Base-by-base conservation (phyloP, 352 stramenopile species). In the Phytophthora quininea region DNA sequence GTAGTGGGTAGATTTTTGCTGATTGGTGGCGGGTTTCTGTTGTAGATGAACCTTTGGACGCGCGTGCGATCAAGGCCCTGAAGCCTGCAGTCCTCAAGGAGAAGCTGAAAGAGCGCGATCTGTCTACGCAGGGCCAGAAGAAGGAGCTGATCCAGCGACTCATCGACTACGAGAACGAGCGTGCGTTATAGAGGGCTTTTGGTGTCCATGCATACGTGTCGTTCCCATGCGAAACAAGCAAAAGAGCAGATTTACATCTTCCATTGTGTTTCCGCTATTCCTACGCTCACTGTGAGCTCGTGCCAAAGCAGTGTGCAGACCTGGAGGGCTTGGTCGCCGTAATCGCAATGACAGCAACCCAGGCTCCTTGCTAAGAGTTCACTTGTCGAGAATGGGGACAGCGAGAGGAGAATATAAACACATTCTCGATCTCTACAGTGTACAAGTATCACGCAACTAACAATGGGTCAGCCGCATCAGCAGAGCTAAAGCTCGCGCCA, bases 61-160 rank as follows among this genome's bases (percentile, higher is more conserved):
- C 86, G 3, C 86, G 86, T 67, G 84, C 82, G 53, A 95, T 96
- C 73, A 96, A 96, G 76, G 77, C 76, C 30, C 74, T 97, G 15
- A 97, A 97, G 76, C 89, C 89, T 33, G 88, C 88, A 38, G 59
- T 94, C 54, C 76, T 97, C 46, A 97, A 97, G 80, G 88, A 97
- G 58, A 90, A 96, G 72, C 74, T 97, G 3, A 97, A 97, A 64
- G 83, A 94, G 66, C 84, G 87, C 40, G 58, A 80, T 10, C 63
- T 97, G 58, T 96, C 89, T 29, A 96, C 70, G 47, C 89, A 97
- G 65, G 89, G 89, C 54, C 85, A 97, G 70, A 96, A 96, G 78
- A 95, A 95, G 69, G 88, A 95, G 9, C 82, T 97, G 10, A 84
- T 95, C 68, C 84, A 95, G 79, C 86, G 89, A 42, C 83, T 97